phyloP scores from a whole-genome alignment of 129 eudicot genomes.

The Tanacetum coccineum region DNA sequence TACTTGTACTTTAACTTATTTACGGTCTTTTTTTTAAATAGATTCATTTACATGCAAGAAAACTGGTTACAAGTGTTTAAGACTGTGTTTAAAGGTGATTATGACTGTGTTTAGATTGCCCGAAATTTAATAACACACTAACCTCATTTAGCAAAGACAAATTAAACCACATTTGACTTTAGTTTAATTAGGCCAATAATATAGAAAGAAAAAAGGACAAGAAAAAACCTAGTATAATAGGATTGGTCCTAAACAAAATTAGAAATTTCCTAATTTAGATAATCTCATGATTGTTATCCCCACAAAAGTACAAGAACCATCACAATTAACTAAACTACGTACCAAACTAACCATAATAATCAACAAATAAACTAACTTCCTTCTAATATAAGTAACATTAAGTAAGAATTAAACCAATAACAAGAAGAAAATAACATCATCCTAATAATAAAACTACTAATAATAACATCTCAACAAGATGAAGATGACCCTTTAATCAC shows the following conservation, averaged over 20 bases:
- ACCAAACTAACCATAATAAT: not conserved
- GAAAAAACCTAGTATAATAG: conserved; percentile 20
- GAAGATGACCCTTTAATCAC: conserved; percentile 60
- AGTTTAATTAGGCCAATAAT: not conserved
- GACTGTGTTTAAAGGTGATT: no score
- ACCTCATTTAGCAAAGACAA: not conserved
- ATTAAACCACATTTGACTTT: not conserved
- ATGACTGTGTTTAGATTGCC: no score
- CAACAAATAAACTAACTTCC: not conserved
- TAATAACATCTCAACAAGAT: conserved; percentile 41
- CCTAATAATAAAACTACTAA: not conserved
- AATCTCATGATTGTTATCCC: conserved; percentile 33
- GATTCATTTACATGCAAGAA: not conserved
- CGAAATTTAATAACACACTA: not conserved
- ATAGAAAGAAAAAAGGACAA: not conserved
- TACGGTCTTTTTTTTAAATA: no score
- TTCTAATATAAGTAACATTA: conserved; percentile 28
- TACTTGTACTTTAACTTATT: no score
- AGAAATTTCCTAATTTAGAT: conserved; percentile 23
- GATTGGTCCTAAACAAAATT: conserved; percentile 31
- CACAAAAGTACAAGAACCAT: conserved; percentile 26
- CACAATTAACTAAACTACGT: not conserved
- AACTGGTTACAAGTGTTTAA: not conserved
- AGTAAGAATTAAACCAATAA: not conserved
- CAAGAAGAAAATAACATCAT: not conserved